Conservation (phyloP, 208 protist species). For the Naegleria lovaniensis region DNA sequence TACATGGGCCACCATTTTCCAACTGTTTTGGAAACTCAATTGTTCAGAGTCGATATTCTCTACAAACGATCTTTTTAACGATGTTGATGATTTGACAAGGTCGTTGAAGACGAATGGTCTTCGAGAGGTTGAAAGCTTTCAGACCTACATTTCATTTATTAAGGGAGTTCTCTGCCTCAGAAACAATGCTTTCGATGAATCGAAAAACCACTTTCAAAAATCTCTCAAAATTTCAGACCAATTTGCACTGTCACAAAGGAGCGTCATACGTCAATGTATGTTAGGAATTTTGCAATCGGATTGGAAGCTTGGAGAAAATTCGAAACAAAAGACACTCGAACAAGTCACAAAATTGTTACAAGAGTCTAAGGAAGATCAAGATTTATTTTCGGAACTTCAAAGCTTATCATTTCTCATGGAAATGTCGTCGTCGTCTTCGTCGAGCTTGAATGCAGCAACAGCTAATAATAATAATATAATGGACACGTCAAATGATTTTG, state of each 20-base stretch:
- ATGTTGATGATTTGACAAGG: neutral
- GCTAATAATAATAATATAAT: neutral
- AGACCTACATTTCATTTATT: slow-evolving; percentile 5
- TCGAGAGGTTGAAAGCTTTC: neutral
- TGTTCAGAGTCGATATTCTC: neutral
- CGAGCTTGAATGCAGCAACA: too few species aligned
- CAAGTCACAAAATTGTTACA: neutral
- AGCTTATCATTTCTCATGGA: neutral
- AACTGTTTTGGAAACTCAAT: neutral
- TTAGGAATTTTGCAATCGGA: neutral
- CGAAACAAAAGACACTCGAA: neutral
- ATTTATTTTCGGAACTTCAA: neutral
- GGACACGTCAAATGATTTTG: neutral
- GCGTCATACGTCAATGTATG: neutral
- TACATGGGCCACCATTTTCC: neutral
- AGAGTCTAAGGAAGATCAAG: neutral
- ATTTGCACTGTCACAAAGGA: neutral
- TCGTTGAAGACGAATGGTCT: neutral
- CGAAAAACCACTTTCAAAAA: neutral
- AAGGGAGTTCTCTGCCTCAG: neutral
- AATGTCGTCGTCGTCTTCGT: neutral
- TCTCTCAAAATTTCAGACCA: neutral
- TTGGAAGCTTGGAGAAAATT: neutral
- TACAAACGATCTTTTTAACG: neutral
- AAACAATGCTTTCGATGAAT: neutral